phyloP scores from a whole-genome alignment of 2,329 filamentous ascomycete genomes.

The Ophiocordyceps camponoti-floridani region DNA sequence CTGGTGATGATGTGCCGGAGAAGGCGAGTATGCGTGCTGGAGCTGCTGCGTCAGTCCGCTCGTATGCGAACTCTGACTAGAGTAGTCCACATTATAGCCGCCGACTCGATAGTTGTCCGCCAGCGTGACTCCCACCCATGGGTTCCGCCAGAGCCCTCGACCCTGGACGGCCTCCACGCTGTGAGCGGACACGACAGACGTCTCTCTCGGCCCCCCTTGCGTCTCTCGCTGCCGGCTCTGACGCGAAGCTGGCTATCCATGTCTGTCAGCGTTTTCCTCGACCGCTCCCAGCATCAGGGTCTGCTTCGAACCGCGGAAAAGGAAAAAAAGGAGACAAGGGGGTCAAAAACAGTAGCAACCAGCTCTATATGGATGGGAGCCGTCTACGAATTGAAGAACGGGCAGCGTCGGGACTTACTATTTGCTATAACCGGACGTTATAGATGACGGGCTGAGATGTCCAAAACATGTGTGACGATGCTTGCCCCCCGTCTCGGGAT shows the following conservation, averaged over 20 bases:
- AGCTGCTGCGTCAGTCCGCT: slow-evolving; percentile 47
- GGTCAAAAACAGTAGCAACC: no score
- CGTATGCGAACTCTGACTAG: slow-evolving; percentile 48
- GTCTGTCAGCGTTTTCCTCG: background rate
- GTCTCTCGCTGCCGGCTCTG: background rate
- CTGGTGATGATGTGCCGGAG: slow-evolving; percentile 15
- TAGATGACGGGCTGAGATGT: background rate
- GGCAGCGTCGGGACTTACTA: background rate
- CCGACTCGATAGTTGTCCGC: slow-evolving; percentile 56
- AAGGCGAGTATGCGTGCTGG: slow-evolving; percentile 40
- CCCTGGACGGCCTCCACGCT: slow-evolving; percentile 53
- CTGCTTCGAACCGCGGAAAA: background rate
- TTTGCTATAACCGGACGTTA: background rate
- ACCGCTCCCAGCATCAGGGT: no score
- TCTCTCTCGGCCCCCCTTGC: slow-evolving; percentile 23
- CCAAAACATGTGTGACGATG: background rate
- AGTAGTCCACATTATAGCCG: slow-evolving; percentile 61
- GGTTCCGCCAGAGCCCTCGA: slow-evolving; percentile 61
- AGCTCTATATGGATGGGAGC: no score
- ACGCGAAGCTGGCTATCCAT: background rate
- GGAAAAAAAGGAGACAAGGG: background rate
- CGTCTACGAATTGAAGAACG: background rate
- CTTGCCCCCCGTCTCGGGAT: background rate
- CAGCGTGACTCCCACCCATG: slow-evolving; percentile 55
- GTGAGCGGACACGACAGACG: slow-evolving; percentile 34